Evolutionary conservation across 352 stramenopile genomes (phyloP).

Genomic region (Elongisporangium undulatum): DNA sequence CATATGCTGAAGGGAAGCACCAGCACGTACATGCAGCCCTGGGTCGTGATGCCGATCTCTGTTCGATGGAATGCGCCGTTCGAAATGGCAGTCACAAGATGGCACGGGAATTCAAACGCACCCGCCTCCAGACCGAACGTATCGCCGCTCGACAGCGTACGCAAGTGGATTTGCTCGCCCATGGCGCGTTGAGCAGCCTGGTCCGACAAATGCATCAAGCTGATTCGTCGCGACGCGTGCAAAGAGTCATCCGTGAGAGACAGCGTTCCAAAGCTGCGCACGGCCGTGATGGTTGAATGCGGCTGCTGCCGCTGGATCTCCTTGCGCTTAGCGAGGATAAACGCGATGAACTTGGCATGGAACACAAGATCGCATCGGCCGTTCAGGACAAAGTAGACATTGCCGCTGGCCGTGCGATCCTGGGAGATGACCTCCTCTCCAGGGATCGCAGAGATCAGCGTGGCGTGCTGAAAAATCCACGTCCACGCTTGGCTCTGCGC

Average conservation of each 20-base stretch:
- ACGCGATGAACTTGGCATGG: constrained; percentile 20
- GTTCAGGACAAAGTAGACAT: constrained; percentile 27
- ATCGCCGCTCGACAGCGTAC: constrained; percentile 28
- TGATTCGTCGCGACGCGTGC: constrained; percentile 4
- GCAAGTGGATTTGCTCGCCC: constrained; percentile 13
- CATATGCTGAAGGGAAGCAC: constrained; percentile 33
- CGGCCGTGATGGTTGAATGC: neutral
- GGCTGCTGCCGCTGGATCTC: constrained; percentile 11
- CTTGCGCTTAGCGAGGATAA: constrained; percentile 13
- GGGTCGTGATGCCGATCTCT: constrained; percentile 33
- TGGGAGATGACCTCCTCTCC: constrained; percentile 19
- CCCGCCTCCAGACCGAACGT: constrained; percentile 44
- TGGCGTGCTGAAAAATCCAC: constrained; percentile 12
- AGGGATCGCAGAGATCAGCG: constrained; percentile 12
- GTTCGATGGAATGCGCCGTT: constrained; percentile 42
- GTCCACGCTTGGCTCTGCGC: constrained; percentile 5
- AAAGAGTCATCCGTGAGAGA: constrained; percentile 4
- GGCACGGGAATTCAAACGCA: constrained; percentile 32
- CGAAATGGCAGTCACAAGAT: constrained; percentile 27
- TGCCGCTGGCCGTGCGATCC: constrained; percentile 15
- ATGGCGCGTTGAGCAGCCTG: neutral
- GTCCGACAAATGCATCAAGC: constrained; percentile 1
- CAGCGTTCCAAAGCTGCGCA: neutral
- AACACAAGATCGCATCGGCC: constrained; percentile 23
- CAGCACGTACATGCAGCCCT: constrained; percentile 28